Evolutionary conservation across 257 asterid genomes (phyloP), one percentile per base, ranked within the genome.

Genomic region (Solanum bulbocastanum): DNA sequence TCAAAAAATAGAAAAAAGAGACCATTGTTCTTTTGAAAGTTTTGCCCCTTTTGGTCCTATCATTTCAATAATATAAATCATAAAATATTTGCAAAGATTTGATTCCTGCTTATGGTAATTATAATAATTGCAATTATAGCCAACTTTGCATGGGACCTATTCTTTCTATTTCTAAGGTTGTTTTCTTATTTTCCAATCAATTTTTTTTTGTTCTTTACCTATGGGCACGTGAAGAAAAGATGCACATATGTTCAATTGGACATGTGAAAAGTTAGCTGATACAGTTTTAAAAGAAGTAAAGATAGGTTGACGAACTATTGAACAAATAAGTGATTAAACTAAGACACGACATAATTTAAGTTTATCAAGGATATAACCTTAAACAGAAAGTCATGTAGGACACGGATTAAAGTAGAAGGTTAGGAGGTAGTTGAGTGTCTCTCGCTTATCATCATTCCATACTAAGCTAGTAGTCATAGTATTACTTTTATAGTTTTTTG

Each of bases 231-330:
- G 6, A 8, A 10, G 14, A 62, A 4, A 1, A 66, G 16, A 65
- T 65, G 1, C 2, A 2, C 8, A 27, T 3, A 60, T 9, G 0
- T 66, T 25, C 5, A 27, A 30, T 27, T 15, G 20, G 10, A 27
- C 0, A 30, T 13, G 2, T 27, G 5, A 68, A 13, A 12, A 10
- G 9, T 68, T 27, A 0, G 22, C 1, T 68, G 0, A 2, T 0
- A 68, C 13, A 10, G 7, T 68, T 25, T 13, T 5, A 68, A 15
- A 27, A 68, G 4, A 66, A 0, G 2, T 39, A 39, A 39, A 39
- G 10, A 39, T 39, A 39, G 42, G 8, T 39, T 3, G 3, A 39
- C 11, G 42, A 60, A 22, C 6, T 60, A 22, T 62, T 62, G 30
- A 20, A 9, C 5, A 42, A 0, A 25, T 10, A 68, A 7, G 10